phyloP scores from a whole-genome alignment of 345 rosid species.

The Raphanus sativus region DNA sequence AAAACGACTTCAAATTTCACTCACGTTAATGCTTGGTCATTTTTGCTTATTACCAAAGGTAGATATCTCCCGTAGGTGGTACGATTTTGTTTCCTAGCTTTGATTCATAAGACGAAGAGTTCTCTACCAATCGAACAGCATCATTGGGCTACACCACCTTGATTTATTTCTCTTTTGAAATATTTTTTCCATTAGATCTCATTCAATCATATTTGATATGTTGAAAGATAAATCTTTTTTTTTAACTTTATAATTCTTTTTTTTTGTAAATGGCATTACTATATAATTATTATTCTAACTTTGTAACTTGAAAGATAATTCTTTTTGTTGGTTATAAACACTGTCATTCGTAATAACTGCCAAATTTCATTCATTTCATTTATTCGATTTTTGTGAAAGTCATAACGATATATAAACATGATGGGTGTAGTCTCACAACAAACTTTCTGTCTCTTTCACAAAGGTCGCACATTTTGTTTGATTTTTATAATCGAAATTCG shows the following conservation, averaged over 20 bases:
- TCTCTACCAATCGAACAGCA: neutral
- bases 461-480: neutral
- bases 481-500: neutral
- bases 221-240: neutral
- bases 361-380: neutral
- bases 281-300: too few relatives aligned
- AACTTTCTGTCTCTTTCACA: constrained; percentile 12
- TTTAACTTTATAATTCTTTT: neutral
- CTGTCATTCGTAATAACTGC: neutral
- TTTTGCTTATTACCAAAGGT: too few relatives aligned
- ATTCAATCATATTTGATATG: neutral
- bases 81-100: neutral
- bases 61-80: too few relatives aligned
- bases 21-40: too few relatives aligned
- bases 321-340: neutral
- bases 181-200: neutral
- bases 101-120: neutral
- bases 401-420: neutral
- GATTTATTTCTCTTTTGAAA: neutral
- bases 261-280: too few relatives aligned
- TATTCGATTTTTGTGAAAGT: neutral
- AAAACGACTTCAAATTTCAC: too few relatives aligned
- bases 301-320: neutral
- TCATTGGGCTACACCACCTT: neutral
- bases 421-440: constrained; percentile 5